phyloP scores from a whole-genome alignment of 805 yeast genomes.

The Starmerella floris region DNA sequence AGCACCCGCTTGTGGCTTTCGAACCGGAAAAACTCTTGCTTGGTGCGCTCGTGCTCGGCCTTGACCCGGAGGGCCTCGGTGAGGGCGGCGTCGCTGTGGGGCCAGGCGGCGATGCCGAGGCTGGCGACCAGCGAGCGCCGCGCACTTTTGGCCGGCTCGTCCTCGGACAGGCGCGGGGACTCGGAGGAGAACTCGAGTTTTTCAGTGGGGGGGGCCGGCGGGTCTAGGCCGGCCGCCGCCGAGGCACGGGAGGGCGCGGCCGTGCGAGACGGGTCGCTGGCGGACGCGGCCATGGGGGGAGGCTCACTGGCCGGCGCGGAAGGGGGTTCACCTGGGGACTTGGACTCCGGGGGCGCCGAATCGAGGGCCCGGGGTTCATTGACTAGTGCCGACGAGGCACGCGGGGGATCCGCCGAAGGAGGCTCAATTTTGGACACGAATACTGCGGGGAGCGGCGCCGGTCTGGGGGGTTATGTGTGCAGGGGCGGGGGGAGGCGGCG shows the following conservation, averaged over 20 bases:
- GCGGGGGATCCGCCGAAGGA: not conserved
- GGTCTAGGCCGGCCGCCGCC: not conserved
- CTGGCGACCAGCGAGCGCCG: constrained; percentile 19
- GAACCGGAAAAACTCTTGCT: constrained; percentile 59
- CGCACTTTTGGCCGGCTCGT: not conserved
- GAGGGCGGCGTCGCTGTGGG: constrained; percentile 44
- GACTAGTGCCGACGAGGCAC: not conserved
- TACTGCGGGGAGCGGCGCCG: not conserved
- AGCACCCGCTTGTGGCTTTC: constrained; percentile 50
- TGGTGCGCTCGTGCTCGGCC: constrained; percentile 66
- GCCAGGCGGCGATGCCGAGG: constrained; percentile 45
- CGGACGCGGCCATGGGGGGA: too few species aligned
- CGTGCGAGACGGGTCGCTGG: too few species aligned
- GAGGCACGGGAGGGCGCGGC: too few species aligned
- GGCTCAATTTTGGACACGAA: not conserved
- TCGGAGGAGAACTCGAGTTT: not conserved
- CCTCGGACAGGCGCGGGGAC: not conserved
- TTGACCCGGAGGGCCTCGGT: constrained; percentile 45
- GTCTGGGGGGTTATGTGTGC: too few species aligned
- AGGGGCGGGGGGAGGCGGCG: too few species aligned
- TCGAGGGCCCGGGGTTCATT: not conserved
- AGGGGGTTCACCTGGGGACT: too few species aligned
- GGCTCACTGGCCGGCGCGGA: too few species aligned
- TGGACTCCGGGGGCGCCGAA: not conserved
- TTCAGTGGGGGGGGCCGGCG: not conserved